Evolutionary conservation across 495 filamentous ascomycete genomes (phyloP).

Genomic region (Alectoria sarmentosa): DNA sequence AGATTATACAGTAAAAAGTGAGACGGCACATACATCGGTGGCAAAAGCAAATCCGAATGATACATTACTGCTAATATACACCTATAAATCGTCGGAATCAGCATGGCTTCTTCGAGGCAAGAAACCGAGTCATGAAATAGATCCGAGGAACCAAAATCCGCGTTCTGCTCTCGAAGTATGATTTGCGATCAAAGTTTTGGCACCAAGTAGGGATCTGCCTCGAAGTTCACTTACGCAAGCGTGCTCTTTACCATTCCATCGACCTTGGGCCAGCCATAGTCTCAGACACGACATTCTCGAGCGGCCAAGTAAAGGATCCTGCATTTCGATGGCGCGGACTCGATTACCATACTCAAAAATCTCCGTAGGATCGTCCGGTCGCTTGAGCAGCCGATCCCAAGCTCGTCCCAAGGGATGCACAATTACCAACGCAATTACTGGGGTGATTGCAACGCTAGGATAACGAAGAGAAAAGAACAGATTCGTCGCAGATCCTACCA

Average conservation of each 20-base stretch:
- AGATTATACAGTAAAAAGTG: not conserved
- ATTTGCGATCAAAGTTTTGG: not conserved
- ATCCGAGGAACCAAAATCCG: not conserved
- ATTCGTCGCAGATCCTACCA: slow-evolving; percentile 76
- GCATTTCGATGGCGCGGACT: not conserved
- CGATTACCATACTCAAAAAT: slow-evolving; percentile 47
- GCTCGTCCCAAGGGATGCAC: slow-evolving; percentile 72
- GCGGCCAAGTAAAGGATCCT: not conserved
- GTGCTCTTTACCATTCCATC: slow-evolving; percentile 84
- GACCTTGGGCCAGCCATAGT: slow-evolving; percentile 70
- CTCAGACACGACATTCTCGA: slow-evolving; percentile 28
- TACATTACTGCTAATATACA: slow-evolving; percentile 84
- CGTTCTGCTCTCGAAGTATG: not conserved
- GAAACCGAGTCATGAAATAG: not conserved
- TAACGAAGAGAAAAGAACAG: slow-evolving; percentile 79
- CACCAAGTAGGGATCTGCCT: not conserved
- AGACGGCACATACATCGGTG: slow-evolving; percentile 44
- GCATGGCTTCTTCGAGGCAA: not conserved
- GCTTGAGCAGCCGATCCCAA: slow-evolving; percentile 67
- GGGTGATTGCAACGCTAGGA: slow-evolving; percentile 78
- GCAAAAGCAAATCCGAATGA: slow-evolving; percentile 82
- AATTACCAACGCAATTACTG: slow-evolving; percentile 73
- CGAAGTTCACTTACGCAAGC: slow-evolving; percentile 44
- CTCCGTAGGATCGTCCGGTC: slow-evolving; percentile 52
- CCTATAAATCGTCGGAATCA: not conserved